These are phyloP conservation scores for Pittosporum tobira DNA, from an alignment of 129 eudicot species.

Conservation along the genomic window DNA sequence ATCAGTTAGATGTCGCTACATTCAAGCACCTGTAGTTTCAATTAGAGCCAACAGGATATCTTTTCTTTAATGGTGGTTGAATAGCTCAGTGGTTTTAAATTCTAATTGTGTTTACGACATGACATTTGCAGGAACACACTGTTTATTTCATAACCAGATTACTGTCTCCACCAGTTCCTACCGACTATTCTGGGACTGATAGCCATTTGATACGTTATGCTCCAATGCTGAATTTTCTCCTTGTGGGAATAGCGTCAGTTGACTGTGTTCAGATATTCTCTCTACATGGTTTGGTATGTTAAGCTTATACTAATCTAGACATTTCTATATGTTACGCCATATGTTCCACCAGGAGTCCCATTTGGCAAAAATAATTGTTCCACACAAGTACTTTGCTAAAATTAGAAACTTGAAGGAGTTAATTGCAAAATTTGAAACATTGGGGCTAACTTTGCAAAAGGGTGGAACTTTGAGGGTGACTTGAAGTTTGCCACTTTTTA, in stretches of 20 bases:
- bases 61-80: background rate
- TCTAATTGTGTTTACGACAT: slow-evolving; percentile 12
- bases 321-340: too few relatives aligned
- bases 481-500: too few relatives aligned
- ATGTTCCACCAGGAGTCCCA: too few relatives aligned
- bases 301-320: background rate
- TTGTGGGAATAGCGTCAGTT: slow-evolving; percentile 78
- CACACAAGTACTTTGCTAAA: too few relatives aligned
- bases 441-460: too few relatives aligned
- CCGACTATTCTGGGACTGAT: slow-evolving; percentile 51
- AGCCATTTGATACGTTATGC: slow-evolving; percentile 80
- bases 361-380: too few relatives aligned
- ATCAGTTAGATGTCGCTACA: background rate
- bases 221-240: slow-evolving; percentile 81
- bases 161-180: slow-evolving; percentile 68
- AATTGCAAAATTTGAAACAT: too few relatives aligned
- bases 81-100: slow-evolving; percentile 2
- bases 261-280: slow-evolving; percentile 95
- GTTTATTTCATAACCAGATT: slow-evolving; percentile 74
- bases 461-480: too few relatives aligned
- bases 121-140: slow-evolving; percentile 71
- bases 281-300: slow-evolving; percentile 82
- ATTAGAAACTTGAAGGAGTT: too few relatives aligned
- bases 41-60: background rate
- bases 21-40: slow-evolving; percentile 1